A percentile compares a stretch with the other conserved stretches of the same genome.
phyloP scores from a whole-genome alignment of 116 monocot genomes.

The Iris pallida region DNA sequence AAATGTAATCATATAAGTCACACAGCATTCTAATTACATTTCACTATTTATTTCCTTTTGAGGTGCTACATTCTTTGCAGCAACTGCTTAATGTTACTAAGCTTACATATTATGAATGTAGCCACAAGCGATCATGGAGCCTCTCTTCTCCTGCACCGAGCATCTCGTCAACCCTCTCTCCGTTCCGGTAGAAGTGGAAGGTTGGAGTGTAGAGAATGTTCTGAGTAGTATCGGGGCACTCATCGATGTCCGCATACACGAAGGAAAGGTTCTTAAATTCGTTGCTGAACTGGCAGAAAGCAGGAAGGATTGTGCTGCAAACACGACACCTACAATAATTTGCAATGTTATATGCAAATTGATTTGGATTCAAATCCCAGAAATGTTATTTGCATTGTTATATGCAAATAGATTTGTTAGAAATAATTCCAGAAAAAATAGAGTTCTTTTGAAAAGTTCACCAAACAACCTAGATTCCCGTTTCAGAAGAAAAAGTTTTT shows the following conservation, averaged over 20 bases:
- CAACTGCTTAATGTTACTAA: too few species aligned
- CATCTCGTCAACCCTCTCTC: slow-evolving; percentile 92
- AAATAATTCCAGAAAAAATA: too few species aligned
- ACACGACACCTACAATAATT: slow-evolving; percentile 64
- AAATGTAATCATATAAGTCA: too few species aligned
- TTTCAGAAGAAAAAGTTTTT: too few species aligned
- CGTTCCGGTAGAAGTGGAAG: slow-evolving; percentile 74
- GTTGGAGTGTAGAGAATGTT: slow-evolving; percentile 88
- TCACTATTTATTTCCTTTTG: too few species aligned
- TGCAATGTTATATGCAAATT: background rate
- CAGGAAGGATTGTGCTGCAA: slow-evolving; percentile 76
- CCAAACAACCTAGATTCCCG: too few species aligned
- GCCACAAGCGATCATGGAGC: slow-evolving; percentile 81
- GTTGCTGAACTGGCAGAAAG: slow-evolving; percentile 58
- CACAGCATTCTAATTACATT: too few species aligned
- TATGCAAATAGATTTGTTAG: too few species aligned
- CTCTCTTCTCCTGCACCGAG: slow-evolving; percentile 82
- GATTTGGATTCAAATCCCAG: too few species aligned
- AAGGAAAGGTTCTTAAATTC: slow-evolving; percentile 76
- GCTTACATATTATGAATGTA: slow-evolving; percentile 53
- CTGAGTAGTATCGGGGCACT: slow-evolving; percentile 87
- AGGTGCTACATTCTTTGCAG: too few species aligned
- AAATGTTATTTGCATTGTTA: too few species aligned
- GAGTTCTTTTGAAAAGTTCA: too few species aligned
- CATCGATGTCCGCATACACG: slow-evolving; percentile 86